Evolutionary conservation across 106 monocot genomes (phyloP).

Genomic region (Allium fistulosum): DNA sequence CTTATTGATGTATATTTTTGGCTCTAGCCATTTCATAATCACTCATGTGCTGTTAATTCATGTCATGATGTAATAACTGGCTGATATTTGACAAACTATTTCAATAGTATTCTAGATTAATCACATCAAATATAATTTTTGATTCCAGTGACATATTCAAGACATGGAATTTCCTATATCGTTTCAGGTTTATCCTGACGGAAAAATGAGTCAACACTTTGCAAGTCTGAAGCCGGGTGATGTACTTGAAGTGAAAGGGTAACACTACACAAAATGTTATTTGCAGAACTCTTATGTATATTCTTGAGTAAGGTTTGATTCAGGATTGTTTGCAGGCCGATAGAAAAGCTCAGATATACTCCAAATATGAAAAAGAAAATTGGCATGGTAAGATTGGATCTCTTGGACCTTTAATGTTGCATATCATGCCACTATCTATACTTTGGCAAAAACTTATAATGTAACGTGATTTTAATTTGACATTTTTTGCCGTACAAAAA

Average conservation of each 20-base stretch:
- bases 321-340: slow-evolving; percentile 47
- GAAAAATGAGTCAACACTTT: slow-evolving; percentile 96
- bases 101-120: not conserved
- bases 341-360: slow-evolving; percentile 92
- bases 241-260: slow-evolving; percentile 95
- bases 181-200: slow-evolving; percentile 85
- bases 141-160: not conserved
- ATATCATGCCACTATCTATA: not conserved
- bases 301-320: not conserved
- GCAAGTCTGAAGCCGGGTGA: slow-evolving; percentile 81
- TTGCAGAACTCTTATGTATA: not conserved
- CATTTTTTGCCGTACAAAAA: too few species aligned
- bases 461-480: not conserved
- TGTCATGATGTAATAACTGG: too few species aligned
- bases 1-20: not conserved
- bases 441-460: not conserved
- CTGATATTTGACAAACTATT: not conserved
- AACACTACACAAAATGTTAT: not conserved
- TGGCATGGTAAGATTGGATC: slow-evolving; percentile 68
- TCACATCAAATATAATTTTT: not conserved
- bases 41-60: too few species aligned
- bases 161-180: not conserved
- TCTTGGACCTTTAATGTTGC: not conserved
- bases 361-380: slow-evolving; percentile 97
- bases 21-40: too few species aligned